Conservation (phyloP, 164 flowering plant genomes). For the Vitis vinifera region ASM3070453v1 NC_081815.1:9105001-9105500, state of each 20-base stretch:
- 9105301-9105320: not conserved
- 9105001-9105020: slow-evolving; percentile 4
- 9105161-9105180: slow-evolving; percentile 26
- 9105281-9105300: not conserved
- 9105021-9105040: slow-evolving; percentile 17
- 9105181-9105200: slow-evolving; percentile 9
- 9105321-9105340: not conserved
- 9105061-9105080: slow-evolving; percentile 22
- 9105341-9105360: not conserved
- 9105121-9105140: slow-evolving; percentile 7
- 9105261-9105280: no score
- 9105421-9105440: not conserved
- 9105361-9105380: not conserved
- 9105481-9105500: slow-evolving; percentile 17
- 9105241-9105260: not conserved
- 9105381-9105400: not conserved
- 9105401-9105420: no score
- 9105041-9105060: slow-evolving; percentile 7
- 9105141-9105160: slow-evolving; percentile 21
- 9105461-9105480: slow-evolving; percentile 16
- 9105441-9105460: slow-evolving; percentile 19
- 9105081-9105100: slow-evolving; percentile 21
- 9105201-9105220: slow-evolving; percentile 11
- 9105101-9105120: slow-evolving; percentile 8
- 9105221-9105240: slow-evolving; percentile 18